Base-by-base conservation (phyloP, 1,284 basidiomycete species). In the Tetrapyrgos nigripes region DNA sequence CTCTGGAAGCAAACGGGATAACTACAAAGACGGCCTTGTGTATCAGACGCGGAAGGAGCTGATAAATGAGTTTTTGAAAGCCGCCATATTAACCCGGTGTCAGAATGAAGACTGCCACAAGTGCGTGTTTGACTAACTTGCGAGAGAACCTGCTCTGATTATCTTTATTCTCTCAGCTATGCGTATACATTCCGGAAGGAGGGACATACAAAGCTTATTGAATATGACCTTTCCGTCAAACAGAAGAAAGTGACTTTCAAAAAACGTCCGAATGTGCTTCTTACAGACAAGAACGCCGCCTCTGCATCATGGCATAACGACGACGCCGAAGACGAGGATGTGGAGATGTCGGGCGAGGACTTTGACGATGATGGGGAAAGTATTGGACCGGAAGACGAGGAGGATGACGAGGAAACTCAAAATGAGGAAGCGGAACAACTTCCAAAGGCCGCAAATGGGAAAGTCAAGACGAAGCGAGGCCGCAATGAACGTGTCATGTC, bases 171-270 rank as follows among this genome's bases (percentile, higher is more conserved):
- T 28, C 37, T 1, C 65, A 97, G 95, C n/a, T 78, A 84, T 68
- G 88, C 83, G 1, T 94, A 94, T 70, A 92, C 93, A 0, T 93
- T 94, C 75, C 89, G 96, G 59, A 98, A 96, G 73, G 97, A 99
- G 71, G 95, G 94, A 1, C 85, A 93, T 70, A 93, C 94, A 59
- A 98, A 98, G 77, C 86, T 99, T 63, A 91, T 98, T 71, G 96
- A 98, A 76, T 93, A 93, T 68, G 95, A 96, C 67, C 83, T 98
- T 28, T 82, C 92, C 1, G 58, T 75, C 5, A 97, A 96, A 75
- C 91, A 96, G 70, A 93, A 92, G 73, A 80, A 76, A 35, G 81
- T 85, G 78, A n/a, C 74, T 76, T 52, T 81, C 76, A 75, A 89
- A 59, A 85, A 77, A 62, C 84, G 91, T 26, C 91, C 88, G 21